Percentiles rank a stretch among this genome's conserved stretches.
phyloP scores from a whole-genome alignment of 2,329 filamentous ascomycete species.

The Stagonosporopsis chrysanthemi region DNA sequence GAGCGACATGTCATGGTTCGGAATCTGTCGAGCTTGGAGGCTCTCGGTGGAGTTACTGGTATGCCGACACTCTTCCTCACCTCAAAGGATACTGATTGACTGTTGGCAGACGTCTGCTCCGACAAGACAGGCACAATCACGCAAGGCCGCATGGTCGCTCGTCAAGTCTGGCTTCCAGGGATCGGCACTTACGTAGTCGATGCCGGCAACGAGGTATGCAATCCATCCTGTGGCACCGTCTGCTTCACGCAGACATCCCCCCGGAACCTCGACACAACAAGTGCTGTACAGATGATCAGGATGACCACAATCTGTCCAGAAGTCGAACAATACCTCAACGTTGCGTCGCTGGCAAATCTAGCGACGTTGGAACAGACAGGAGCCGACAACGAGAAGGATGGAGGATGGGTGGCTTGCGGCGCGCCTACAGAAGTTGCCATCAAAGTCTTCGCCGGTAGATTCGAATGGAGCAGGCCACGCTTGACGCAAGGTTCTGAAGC shows the following conservation, averaged over 20 bases:
- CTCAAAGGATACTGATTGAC: not conserved
- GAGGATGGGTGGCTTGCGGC: slow-evolving; percentile 39
- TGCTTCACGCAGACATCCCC: not conserved
- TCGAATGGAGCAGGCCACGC: slow-evolving; percentile 62
- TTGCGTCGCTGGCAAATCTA: slow-evolving; percentile 56
- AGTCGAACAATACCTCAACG: slow-evolving; percentile 41
- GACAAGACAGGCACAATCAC: slow-evolving; percentile 45
- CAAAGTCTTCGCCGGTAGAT: slow-evolving; percentile 74
- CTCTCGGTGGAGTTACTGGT: slow-evolving; percentile 45
- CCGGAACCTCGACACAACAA: not conserved
- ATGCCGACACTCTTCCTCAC: slow-evolving; percentile 12
- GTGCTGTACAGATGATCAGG: not conserved
- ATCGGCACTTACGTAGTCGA: slow-evolving; percentile 42
- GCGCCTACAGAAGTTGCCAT: slow-evolving; percentile 72
- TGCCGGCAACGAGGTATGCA: slow-evolving; percentile 30
- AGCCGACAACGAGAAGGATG: slow-evolving; percentile 31
- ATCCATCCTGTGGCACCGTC: not conserved
- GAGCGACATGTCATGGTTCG: slow-evolving; percentile 45
- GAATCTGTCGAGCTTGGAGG: slow-evolving; percentile 46
- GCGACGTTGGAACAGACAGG: slow-evolving; percentile 56
- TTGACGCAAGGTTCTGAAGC: slow-evolving; percentile 45
- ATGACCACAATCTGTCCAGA: slow-evolving; percentile 6
- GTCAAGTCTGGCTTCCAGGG: slow-evolving; percentile 44
- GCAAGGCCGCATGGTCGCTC: slow-evolving; percentile 44
- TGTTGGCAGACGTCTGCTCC: slow-evolving; percentile 42